phyloP scores from a whole-genome alignment of 164 flowering plant species.

The Kingdonia uniflora region DNA sequence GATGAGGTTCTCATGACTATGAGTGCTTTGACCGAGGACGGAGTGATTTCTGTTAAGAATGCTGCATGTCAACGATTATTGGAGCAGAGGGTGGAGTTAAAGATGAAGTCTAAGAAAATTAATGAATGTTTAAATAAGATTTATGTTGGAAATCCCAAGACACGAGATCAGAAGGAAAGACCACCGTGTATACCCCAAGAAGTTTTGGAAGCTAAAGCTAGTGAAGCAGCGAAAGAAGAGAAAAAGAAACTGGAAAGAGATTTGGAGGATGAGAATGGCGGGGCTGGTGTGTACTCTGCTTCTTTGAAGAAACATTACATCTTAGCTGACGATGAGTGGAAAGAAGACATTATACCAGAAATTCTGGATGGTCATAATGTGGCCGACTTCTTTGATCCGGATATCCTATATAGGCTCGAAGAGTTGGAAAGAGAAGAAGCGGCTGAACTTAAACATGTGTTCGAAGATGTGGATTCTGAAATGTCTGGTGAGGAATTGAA shows the following conservation, averaged over 20 bases:
- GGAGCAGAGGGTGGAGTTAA: slow-evolving; percentile 71
- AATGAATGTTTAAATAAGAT: slow-evolving; percentile 69
- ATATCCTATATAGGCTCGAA: slow-evolving; percentile 60
- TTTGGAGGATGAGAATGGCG: slow-evolving; percentile 75
- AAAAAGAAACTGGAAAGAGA: slow-evolving; percentile 75
- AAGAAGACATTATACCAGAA: slow-evolving; percentile 76
- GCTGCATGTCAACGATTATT: slow-evolving; percentile 82
- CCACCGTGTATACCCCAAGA: slow-evolving; percentile 80
- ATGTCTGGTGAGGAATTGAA: slow-evolving; percentile 56
- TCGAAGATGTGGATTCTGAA: slow-evolving; percentile 48
- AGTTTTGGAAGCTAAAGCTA: slow-evolving; percentile 56
- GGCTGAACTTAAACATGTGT: slow-evolving; percentile 35
- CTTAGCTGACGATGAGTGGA: slow-evolving; percentile 71
- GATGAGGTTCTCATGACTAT: slow-evolving; percentile 57
- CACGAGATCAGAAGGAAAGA: slow-evolving; percentile 79
- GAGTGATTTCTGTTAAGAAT: slow-evolving; percentile 73
- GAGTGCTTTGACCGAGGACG: slow-evolving; percentile 87
- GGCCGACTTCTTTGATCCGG: slow-evolving; percentile 68
- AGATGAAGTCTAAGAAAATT: slow-evolving; percentile 86
- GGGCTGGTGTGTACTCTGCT: slow-evolving; percentile 85
- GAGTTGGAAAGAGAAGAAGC: slow-evolving; percentile 80
- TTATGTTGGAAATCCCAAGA: slow-evolving; percentile 77
- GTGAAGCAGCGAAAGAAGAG: slow-evolving; percentile 38
- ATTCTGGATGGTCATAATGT: slow-evolving; percentile 92
- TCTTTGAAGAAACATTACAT: slow-evolving; percentile 66